phyloP scores from a whole-genome alignment of 805 yeast species.

The Barnettozyma pratensis region DNA sequence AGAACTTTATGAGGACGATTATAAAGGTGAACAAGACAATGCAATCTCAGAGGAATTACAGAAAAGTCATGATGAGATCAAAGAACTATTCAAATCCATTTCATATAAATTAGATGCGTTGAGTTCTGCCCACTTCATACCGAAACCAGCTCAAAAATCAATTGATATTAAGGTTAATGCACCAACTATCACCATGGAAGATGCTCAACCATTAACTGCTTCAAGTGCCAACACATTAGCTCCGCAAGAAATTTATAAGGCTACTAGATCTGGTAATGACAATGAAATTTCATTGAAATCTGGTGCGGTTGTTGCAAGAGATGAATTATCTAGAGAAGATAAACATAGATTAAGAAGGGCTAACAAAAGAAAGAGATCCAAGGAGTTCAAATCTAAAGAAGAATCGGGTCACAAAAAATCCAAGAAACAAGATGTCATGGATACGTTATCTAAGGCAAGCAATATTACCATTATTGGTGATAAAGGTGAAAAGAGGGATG shows the following conservation, averaged over 20 bases:
- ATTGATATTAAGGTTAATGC: constrained; percentile 79
- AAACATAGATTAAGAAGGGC: constrained; percentile 84
- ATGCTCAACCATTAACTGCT: constrained; percentile 87
- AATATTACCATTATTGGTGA: constrained; percentile 75
- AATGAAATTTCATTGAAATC: constrained; percentile 68
- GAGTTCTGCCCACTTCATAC: constrained; percentile 92
- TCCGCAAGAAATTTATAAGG: constrained; percentile 86
- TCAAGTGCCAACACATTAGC: constrained; percentile 74
- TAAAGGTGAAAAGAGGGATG: constrained; percentile 70
- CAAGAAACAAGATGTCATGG: constrained; percentile 58
- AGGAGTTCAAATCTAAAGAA: constrained; percentile 35
- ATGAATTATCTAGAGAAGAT: constrained; percentile 78
- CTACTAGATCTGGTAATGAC: constrained; percentile 38
- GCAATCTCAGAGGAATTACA: constrained; percentile 57
- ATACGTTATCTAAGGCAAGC: constrained; percentile 65
- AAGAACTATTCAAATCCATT: constrained; percentile 54
- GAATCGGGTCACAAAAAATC: constrained; percentile 40
- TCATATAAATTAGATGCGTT: constrained; percentile 77
- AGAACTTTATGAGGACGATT: constrained; percentile 86
- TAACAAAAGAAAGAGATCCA: constrained; percentile 73
- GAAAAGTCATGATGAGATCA: constrained; percentile 74
- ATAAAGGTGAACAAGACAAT: constrained; percentile 44
- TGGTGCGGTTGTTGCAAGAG: constrained; percentile 76
- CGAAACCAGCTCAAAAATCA: constrained; percentile 78
- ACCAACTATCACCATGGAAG: constrained; percentile 87